Base-by-base conservation (phyloP, 148 eudicot species). In the Cornus controversa region DNA sequence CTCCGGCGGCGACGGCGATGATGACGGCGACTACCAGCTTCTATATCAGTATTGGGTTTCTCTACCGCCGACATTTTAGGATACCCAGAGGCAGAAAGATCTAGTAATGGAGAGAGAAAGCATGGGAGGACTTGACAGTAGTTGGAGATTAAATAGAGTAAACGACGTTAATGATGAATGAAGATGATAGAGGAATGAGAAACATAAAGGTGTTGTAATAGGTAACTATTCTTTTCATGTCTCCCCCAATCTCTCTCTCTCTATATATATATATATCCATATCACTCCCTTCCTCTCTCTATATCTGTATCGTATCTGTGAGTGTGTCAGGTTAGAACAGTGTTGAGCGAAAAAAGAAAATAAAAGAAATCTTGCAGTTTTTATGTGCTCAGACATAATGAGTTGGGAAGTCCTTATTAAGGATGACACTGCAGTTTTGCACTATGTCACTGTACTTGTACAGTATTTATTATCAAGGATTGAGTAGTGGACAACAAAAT, bases 21-120 rank as follows among this genome's bases (percentile, higher is more conserved):
- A 24, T 76, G 62, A 47, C 28, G 11, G 28, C 69, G 62, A 28
- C 80, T 62, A 42, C 75, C 63, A 16, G 80, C 24, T 67, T 72
- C 72, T 26, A 36, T 24, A n/a, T 79, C 77, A 2, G 82, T 18
- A 25, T 0, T 37, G 37, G 82, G 70, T 20, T 50, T 45, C 58
- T 76, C 76, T 66, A 40, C 16, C 15, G 53, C 57, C 24, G 83
- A 73, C 83, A 80, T 80, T 74, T 53, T 37, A 5, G 7, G 36
- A 63, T 36, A 22, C 64, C 42, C 42, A 47, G 58, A 26, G 8
- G 65, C 40, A 11, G 16, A 72, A 72, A 72, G 6, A 18, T 28
- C 8, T 7, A 26, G 20, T n/a, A 9, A 10, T 31, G 50, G 71
- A 69, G 50, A 69, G 50, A 6, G 18, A 70, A 31, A 18, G 24